Evolutionary conservation across 441 rosid species (phyloP), one percentile per base, ranked within the genome.

Genomic region (Adansonia gregorii): DNA sequence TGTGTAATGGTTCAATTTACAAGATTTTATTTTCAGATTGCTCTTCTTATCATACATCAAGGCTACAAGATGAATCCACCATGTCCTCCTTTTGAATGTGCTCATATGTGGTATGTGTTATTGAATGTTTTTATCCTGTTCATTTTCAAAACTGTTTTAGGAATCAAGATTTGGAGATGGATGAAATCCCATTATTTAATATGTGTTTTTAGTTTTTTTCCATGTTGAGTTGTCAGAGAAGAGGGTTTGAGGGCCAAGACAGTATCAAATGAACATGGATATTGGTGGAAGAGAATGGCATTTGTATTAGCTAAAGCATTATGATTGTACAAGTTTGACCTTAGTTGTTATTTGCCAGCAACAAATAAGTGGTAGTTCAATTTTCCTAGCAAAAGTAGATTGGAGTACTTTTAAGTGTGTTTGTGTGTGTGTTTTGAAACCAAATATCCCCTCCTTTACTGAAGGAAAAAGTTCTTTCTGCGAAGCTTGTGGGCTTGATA

Each of bases 51-150:
- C 67, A 81, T 97, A 78, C 93, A 87, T 78, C 91, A 97, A 85
- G 99, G 99, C 74, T 97, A 97, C 88, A 89, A 81, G 87, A 97
- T 97, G 98, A 91, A 90, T 85, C 99, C 98, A 41, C 97, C 98
- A 46, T 92, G 92, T 81, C 98, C 99, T 60, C 97, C 98, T 76
- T 95, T 88, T 92, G 99, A 97, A 77, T 97, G 99, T 86, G 92
- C 93, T 72, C 99, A 94, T 82, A 97, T 93, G 95, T 97, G 99
- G 98, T 97, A 86, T 77, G 96, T 80, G 9, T 66, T 39, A 54
- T 76, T 39, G 24, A 41, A 41, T 41, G 1, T 58, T 46, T 41
- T 41, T 56, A 19, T 39, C 39, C 10, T 12, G 24, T 39, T 10
- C 15, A 72, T 72, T 56, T 72, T 58, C 51, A 73, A 55, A 41